Conservation (phyloP, 116 monocot genomes). For the Trichopus zeylanicus region DNA sequence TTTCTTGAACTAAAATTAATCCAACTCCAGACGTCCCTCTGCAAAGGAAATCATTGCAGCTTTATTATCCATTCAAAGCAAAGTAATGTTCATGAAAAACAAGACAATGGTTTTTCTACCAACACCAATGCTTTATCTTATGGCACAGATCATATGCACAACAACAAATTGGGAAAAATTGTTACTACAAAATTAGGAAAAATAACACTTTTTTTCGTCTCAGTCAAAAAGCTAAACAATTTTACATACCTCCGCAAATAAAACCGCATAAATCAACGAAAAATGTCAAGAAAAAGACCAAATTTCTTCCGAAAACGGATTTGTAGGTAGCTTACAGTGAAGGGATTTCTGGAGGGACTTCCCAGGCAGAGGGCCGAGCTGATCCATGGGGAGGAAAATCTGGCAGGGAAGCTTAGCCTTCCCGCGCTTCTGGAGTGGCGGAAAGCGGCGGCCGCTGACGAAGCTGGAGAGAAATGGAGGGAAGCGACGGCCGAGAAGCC, state of each 20-base stretch:
- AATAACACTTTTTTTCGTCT: too few relatives aligned
- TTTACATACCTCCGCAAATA: too few relatives aligned
- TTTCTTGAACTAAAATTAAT: conserved; percentile 24
- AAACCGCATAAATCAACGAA: neutral
- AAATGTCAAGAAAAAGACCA: neutral
- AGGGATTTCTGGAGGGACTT: conserved; percentile 26
- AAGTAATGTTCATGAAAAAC: too few relatives aligned
- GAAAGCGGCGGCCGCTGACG: conserved; percentile 1
- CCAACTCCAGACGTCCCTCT: conserved; percentile 58
- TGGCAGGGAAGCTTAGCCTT: conserved; percentile 7
- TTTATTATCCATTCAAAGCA: neutral
- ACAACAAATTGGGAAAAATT: too few relatives aligned
- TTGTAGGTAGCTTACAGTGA: conserved; percentile 36
- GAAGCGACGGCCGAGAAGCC: conserved; percentile 18
- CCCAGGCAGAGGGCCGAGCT: conserved; percentile 24
- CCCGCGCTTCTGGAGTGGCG: conserved; percentile 3
- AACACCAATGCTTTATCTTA: too few relatives aligned
- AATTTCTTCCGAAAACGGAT: neutral
- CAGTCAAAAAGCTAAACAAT: too few relatives aligned
- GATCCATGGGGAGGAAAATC: conserved; percentile 15
- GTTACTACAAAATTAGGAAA: too few relatives aligned
- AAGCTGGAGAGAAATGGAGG: conserved; percentile 26
- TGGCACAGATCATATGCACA: too few relatives aligned
- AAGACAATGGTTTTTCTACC: too few relatives aligned
- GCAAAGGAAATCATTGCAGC: neutral